A percentile compares a stretch with the other conserved stretches of the same genome.
phyloP scores from a whole-genome alignment of 73 alveolate species.

The Uronychia binucleata region DNA sequence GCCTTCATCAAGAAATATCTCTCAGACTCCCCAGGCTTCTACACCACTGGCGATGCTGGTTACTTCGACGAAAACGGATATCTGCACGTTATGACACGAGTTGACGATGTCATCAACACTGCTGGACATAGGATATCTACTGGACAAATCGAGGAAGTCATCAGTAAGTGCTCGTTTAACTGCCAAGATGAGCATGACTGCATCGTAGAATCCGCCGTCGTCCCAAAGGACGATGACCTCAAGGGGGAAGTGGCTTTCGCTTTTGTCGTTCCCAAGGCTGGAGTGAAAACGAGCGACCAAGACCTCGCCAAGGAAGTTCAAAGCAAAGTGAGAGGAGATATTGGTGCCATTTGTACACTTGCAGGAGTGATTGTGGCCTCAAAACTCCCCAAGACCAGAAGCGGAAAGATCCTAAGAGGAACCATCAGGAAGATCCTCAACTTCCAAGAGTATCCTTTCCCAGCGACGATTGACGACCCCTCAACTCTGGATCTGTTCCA shows the following conservation, averaged over 20 bases:
- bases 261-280: slow-evolving; percentile 63
- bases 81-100: slow-evolving; percentile 43
- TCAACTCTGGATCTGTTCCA: slow-evolving; percentile 70
- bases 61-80: slow-evolving; percentile 69
- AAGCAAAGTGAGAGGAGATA: slow-evolving; percentile 70
- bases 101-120: slow-evolving; percentile 71
- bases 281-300: slow-evolving; percentile 29
- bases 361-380: slow-evolving; percentile 36
- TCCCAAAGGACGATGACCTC: slow-evolving; percentile 30
- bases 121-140: slow-evolving; percentile 79
- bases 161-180: slow-evolving; percentile 7
- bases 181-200: slow-evolving; percentile 9
- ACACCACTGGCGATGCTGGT: slow-evolving; percentile 97
- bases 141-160: slow-evolving; percentile 78
- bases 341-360: slow-evolving; percentile 40
- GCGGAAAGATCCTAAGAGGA: slow-evolving; percentile 69
- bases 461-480: slow-evolving; percentile 90
- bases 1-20: slow-evolving; percentile 94
- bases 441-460: slow-evolving; percentile 66
- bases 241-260: slow-evolving; percentile 62
- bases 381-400: slow-evolving; percentile 62
- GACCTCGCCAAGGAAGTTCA: slow-evolving; percentile 64
- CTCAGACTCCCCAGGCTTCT: slow-evolving; percentile 92
- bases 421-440: slow-evolving; percentile 47
- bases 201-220: slow-evolving; percentile 64